A percentile compares a stretch with the other conserved stretches of the same genome.
These are phyloP conservation scores for Hyphopichia wangnamkhiaoensis DNA, from an alignment of 1,139 yeast species.

Conservation along the genomic window DNA sequence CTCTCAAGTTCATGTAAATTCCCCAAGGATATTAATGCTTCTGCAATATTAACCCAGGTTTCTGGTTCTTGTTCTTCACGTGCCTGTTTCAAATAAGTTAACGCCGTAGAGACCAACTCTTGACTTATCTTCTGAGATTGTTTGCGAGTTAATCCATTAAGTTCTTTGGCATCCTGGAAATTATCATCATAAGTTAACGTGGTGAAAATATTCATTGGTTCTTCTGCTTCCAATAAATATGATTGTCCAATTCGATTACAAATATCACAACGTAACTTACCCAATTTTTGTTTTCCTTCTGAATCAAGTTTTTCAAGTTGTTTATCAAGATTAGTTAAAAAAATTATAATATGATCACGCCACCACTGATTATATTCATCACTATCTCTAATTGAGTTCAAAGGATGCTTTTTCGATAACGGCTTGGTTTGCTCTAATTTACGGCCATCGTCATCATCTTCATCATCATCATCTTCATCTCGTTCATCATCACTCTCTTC, in stretches of 20 bases:
- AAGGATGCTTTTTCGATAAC: constrained; percentile 54
- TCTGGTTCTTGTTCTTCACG: constrained; percentile 76
- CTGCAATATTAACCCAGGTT: constrained; percentile 81
- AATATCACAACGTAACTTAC: constrained; percentile 35
- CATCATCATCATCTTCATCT: constrained; percentile 23
- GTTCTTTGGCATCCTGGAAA: constrained; percentile 39
- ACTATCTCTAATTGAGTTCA: constrained; percentile 36
- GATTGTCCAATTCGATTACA: constrained; percentile 60
- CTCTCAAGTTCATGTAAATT: constrained; percentile 68
- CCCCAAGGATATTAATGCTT: constrained; percentile 77
- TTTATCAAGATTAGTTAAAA: constrained; percentile 38
- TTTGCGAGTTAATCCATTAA: constrained; percentile 40
- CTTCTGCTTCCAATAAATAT: constrained; percentile 62
- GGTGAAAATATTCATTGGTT: constrained; percentile 56
- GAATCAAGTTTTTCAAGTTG: constrained; percentile 14
- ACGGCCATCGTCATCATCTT: constrained; percentile 28
- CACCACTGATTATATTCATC: constrained; percentile 56
- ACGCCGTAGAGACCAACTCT: constrained; percentile 53
- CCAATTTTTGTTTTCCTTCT: constrained; percentile 9
- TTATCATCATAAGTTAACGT: constrained; percentile 58
- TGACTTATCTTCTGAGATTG: constrained; percentile 54
- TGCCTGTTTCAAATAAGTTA: constrained; percentile 56
- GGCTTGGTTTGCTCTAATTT: constrained; percentile 26
- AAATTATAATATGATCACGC: constrained; percentile 51
- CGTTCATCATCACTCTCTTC: constrained; percentile 31